Evolutionary conservation across 2,329 filamentous ascomycete species (phyloP), one percentile per base, ranked within the genome.

Genomic region (Diaporthe destruens): DNA sequence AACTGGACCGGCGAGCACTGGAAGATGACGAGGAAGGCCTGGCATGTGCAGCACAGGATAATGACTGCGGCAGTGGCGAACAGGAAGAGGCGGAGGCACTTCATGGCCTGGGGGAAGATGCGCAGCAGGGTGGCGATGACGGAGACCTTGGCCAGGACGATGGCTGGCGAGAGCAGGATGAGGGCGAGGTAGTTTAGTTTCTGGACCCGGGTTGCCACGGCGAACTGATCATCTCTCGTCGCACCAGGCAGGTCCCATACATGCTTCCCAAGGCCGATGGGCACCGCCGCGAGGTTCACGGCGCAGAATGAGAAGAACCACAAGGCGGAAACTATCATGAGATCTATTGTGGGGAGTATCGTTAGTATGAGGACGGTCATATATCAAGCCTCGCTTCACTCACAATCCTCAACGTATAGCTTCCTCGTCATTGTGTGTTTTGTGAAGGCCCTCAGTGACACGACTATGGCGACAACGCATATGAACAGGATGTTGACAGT

Each of bases 11-110:
- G 78, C 5, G n/a, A 69, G 72, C 78, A 80, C 74, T 80, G 75
- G 59, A 80, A 79, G 55, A 79, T 75, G 49, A 78, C 79, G 34
- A 75, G 75, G 32, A 76, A 76, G 55, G 78, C 63, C 47, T 77
- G 76, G n/a, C 76, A 74, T 29, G 77, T 59, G 49, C 77, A 77
- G 39, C 78, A 75, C 5, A 74, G 76, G 6, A 74, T 36, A 36
- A 81, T 80, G 9, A 81, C 75, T 42, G 76, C 77, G 14, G 76
- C 81, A 12, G 75, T 81, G 75, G 49, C 80, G 74, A 71, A 80
- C 49, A 82, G 69, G 34, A 80, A 72, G 42, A 77, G 74, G 69
- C 80, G 79, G 3, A 77, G 71, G 18, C 75, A 67, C 32, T 77
- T 77, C 57, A 71, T 42, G 6, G 56, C 32, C 68, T 80, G 79